phyloP scores from a whole-genome alignment of 1,284 basidiomycete species.

The Moniliella sp. region DNA sequence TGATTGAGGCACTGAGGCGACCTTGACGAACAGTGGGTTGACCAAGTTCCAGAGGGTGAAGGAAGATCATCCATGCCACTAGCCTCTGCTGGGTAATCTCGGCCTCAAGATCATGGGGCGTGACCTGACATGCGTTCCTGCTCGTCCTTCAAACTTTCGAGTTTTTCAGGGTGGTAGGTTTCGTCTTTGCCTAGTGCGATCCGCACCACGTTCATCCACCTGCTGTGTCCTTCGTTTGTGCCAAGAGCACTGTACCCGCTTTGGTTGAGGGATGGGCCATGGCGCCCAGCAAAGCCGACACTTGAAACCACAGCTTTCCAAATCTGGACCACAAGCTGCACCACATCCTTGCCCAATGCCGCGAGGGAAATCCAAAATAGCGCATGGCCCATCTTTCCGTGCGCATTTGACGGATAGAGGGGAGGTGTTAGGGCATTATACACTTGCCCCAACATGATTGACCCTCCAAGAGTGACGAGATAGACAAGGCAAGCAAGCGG shows the following conservation, averaged over 20 bases:
- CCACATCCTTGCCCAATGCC: conserved; percentile 12
- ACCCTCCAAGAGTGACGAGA: conserved; percentile 8
- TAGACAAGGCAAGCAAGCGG: conserved; percentile 15
- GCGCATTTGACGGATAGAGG: conserved; percentile 19
- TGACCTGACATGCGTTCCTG: neutral
- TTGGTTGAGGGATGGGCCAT: too few species aligned
- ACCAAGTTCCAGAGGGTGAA: too few species aligned
- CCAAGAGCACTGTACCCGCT: neutral
- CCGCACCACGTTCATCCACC: neutral
- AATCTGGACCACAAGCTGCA: conserved; percentile 4
- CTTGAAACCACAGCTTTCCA: too few species aligned
- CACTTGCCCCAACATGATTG: conserved; percentile 13
- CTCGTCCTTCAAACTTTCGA: neutral
- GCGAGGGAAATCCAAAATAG: conserved; percentile 16
- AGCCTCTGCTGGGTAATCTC: too few species aligned
- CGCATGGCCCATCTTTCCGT: conserved; percentile 14
- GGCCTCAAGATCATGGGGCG: too few species aligned
- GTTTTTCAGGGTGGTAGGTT: neutral
- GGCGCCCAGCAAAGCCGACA: too few species aligned
- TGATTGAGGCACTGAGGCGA: too few species aligned
- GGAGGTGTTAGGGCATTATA: conserved; percentile 22
- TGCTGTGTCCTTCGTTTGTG: neutral
- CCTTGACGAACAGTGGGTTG: too few species aligned
- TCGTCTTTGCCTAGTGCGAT: neutral
- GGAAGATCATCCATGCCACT: too few species aligned